Evolutionary conservation across 2,329 filamentous ascomycete genomes (phyloP).

Genomic region (Cladosporium velox): DNA sequence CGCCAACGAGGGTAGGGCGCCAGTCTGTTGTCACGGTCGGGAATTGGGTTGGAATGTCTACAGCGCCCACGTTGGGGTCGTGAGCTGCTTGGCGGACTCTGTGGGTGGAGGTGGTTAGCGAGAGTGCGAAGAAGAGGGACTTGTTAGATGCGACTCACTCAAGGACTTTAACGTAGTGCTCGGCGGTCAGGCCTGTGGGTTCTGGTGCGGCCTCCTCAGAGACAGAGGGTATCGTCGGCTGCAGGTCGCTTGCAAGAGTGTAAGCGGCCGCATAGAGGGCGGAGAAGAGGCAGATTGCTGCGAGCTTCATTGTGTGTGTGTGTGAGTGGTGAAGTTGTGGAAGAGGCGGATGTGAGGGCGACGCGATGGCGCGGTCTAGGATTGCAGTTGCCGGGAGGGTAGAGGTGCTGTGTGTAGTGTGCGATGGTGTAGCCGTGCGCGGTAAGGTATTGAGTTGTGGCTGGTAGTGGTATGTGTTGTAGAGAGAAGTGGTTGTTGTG

Average conservation of each 20-base stretch:
- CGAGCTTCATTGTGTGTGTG: conserved; percentile 13
- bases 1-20: conserved; percentile 24
- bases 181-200: conserved; percentile 6
- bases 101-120: conserved; percentile 8
- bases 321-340: not conserved
- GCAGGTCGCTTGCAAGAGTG: conserved; percentile 5
- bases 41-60: conserved; percentile 21
- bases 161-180: conserved; percentile 4
- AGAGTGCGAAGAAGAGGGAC: not conserved
- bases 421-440: not conserved
- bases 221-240: conserved; percentile 5
- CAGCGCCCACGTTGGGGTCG: conserved; percentile 22
- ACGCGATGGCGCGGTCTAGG: not conserved
- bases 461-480: not conserved
- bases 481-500: conserved; percentile 6
- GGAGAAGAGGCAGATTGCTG: conserved; percentile 13
- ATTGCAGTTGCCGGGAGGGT: not conserved
- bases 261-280: conserved; percentile 16
- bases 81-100: conserved; percentile 29
- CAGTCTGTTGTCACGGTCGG: conserved; percentile 32
- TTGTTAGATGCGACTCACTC: conserved; percentile 1
- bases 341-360: not conserved
- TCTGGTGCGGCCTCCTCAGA: conserved; percentile 6
- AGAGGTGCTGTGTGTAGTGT: not conserved
- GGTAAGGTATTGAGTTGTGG: not conserved